A percentile compares a stretch with the other conserved stretches of the same genome.
phyloP scores from a whole-genome alignment of 2,329 filamentous ascomycete genomes.

The Juglanconis juglandina region DNA sequence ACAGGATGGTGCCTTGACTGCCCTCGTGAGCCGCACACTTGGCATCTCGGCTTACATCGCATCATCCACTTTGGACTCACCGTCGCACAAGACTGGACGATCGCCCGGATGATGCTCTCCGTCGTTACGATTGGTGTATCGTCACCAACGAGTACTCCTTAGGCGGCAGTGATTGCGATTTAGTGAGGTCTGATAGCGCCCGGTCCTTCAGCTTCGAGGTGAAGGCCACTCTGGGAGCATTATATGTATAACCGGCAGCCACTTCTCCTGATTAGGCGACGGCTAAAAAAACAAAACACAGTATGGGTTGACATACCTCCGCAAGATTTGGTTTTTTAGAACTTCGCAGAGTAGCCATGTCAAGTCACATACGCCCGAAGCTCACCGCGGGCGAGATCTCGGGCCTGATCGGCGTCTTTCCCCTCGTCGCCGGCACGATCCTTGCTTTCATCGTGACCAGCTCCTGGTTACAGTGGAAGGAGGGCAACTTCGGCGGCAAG shows the following conservation, averaged over 20 bases:
- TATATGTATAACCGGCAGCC: background rate
- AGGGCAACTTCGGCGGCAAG: constrained; percentile 33
- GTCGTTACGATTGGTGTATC: constrained; percentile 12
- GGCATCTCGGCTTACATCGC: background rate
- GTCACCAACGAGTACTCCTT: background rate
- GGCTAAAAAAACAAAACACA: too few species aligned
- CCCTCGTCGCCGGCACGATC: constrained; percentile 6
- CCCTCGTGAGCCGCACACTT: background rate
- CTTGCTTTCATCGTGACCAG: constrained; percentile 11
- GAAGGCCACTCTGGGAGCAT: background rate
- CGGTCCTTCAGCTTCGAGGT: background rate
- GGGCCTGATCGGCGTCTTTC: constrained; percentile 7
- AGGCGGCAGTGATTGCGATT: background rate
- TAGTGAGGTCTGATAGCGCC: too few species aligned
- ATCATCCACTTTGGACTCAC: background rate
- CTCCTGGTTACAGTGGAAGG: constrained; percentile 12
- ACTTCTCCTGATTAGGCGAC: background rate
- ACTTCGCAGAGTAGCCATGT: background rate
- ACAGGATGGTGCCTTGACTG: background rate
- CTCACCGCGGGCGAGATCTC: constrained; percentile 6
- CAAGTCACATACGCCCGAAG: constrained; percentile 13
- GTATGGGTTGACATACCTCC: too few species aligned
- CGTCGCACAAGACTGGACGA: background rate
- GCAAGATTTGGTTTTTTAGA: background rate
- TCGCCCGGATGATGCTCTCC: background rate